A percentile compares a stretch with the other conserved stretches of the same genome.
Evolutionary conservation across 2,329 filamentous ascomycete species (phyloP).

Genomic region (Podosphaera aphanis): DNA sequence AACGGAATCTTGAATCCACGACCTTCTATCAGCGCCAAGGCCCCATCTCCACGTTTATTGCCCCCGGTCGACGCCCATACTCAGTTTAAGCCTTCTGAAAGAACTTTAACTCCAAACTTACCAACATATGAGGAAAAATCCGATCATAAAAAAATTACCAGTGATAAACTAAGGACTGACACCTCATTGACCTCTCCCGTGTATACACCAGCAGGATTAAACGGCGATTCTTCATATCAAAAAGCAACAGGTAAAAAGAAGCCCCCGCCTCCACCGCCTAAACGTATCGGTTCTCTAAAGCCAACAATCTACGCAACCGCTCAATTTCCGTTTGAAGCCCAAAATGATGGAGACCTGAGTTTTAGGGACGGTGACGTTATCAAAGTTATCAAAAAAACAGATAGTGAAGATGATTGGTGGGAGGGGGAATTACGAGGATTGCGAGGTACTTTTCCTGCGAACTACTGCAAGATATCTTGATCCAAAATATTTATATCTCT

Average conservation of each 20-base stretch:
- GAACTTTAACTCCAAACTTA: background rate
- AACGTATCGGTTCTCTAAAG: conserved; percentile 26
- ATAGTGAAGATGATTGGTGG: conserved; percentile 73
- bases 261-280: conserved; percentile 45
- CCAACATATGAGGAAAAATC: background rate
- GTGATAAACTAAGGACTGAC: background rate
- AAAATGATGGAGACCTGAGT: conserved; percentile 43
- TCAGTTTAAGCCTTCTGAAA: conserved; percentile 9
- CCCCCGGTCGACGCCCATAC: conserved; percentile 6
- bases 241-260: conserved; percentile 33
- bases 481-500: background rate
- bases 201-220: conserved; percentile 7
- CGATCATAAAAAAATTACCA: background rate
- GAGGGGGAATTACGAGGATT: conserved; percentile 48
- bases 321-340: conserved; percentile 50
- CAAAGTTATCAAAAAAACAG: conserved; percentile 53
- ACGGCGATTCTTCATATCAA: background rate
- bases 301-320: conserved; percentile 31
- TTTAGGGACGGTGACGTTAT: conserved; percentile 63
- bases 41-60: background rate
- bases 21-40: conserved; percentile 12
- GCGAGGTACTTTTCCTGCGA: conserved; percentile 57
- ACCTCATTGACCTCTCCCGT: conserved; percentile 3
- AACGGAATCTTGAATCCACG: conserved; percentile 20
- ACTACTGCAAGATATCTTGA: conserved; percentile 37